Evolutionary conservation across 1,139 yeast genomes (phyloP).

Genomic region (Diutina pseudorugosa): DNA sequence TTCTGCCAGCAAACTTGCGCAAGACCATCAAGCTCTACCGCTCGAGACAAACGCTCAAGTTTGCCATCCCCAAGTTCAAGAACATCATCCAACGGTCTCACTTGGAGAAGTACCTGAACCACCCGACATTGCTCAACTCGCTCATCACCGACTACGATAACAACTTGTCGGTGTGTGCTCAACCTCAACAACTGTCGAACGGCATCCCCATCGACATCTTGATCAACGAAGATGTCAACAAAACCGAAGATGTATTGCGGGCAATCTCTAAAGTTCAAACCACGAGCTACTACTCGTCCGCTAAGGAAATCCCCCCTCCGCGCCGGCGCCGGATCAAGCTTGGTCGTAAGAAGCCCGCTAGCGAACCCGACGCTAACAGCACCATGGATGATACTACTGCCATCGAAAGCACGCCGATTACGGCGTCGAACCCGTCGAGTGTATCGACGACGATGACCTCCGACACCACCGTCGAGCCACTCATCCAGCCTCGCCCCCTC

Average conservation of each 20-base stretch:
- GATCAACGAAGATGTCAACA: conserved; percentile 16
- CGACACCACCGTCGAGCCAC: background rate
- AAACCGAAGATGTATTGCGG: conserved; percentile 26
- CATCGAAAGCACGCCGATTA: background rate
- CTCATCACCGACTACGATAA: conserved; percentile 14
- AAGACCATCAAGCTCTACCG: conserved; percentile 60
- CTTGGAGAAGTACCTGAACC: conserved; percentile 28
- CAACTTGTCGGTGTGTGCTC: conserved; percentile 9
- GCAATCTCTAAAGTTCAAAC: conserved; percentile 39
- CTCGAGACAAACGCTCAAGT: conserved; percentile 66
- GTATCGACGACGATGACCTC: background rate
- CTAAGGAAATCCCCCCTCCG: conserved; percentile 23
- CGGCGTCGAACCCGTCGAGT: background rate
- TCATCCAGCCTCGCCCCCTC: conserved; percentile 1
- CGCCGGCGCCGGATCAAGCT: conserved; percentile 37
- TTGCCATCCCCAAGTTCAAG: conserved; percentile 47
- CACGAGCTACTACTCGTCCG: conserved; percentile 21
- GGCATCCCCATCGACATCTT: conserved; percentile 9
- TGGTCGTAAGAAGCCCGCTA: conserved; percentile 10
- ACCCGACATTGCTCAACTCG: conserved; percentile 29
- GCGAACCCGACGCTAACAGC: background rate
- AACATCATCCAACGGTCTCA: conserved; percentile 46
- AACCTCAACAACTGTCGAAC: conserved; percentile 6
- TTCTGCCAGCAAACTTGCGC: conserved; percentile 42
- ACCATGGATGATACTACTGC: background rate